Percentiles rank a stretch among this genome's conserved stretches.
phyloP scores from a whole-genome alignment of 768 basidiomycete genomes.

The Phylloporus sp. region DNA sequence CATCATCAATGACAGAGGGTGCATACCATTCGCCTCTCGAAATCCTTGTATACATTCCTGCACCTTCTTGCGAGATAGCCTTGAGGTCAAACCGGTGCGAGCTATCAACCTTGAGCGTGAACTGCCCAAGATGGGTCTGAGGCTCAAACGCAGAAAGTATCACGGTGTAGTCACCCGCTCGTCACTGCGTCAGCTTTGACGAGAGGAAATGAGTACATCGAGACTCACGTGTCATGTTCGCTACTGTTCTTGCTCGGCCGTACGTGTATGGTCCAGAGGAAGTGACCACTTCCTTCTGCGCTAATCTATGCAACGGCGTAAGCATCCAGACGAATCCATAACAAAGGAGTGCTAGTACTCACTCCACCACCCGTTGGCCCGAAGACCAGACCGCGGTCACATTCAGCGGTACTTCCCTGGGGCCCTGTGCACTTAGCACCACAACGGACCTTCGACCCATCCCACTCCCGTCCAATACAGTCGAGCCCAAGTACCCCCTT shows the following conservation, averaged over 20 bases:
- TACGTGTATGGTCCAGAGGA: constrained; percentile 82
- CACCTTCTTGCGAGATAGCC: constrained; percentile 78
- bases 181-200: background rate
- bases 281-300: constrained; percentile 63
- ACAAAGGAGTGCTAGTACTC: constrained; percentile 27
- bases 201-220: background rate
- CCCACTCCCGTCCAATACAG: constrained; percentile 8
- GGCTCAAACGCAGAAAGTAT: constrained; percentile 87
- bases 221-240: constrained; percentile 50
- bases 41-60: constrained; percentile 79
- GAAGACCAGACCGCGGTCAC: constrained; percentile 69
- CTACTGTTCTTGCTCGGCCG: constrained; percentile 58
- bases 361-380: constrained; percentile 76
- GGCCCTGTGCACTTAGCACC: constrained; percentile 48
- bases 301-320: constrained; percentile 36
- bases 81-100: constrained; percentile 57
- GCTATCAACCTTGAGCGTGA: constrained; percentile 61
- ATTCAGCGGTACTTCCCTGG: constrained; percentile 70
- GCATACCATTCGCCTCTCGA: constrained; percentile 73
- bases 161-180: constrained; percentile 71
- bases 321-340: background rate
- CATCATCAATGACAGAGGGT: background rate
- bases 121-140: constrained; percentile 55
- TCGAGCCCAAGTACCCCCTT: background rate
- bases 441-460: constrained; percentile 36